These are phyloP conservation scores for Camelina sativa DNA, from an alignment of 345 rosid genomes.

Conservation along the genomic window DNA sequence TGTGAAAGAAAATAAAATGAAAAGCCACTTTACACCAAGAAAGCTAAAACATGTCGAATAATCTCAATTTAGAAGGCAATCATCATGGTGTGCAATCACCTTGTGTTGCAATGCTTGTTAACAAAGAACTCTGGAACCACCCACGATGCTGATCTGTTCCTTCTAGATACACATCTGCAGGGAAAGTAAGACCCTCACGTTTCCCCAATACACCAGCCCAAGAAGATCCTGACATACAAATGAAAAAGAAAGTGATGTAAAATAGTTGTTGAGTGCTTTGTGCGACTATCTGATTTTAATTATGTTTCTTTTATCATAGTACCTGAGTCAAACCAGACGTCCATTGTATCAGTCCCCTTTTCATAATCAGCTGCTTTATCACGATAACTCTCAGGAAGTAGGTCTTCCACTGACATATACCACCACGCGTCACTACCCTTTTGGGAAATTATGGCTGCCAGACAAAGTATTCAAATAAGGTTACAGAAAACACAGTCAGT, in stretches of 20 bases:
- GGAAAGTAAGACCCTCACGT: slow-evolving; percentile 66
- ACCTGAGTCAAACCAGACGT: slow-evolving; percentile 99
- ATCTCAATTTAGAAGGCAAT: slow-evolving; percentile 9
- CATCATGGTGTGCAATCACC: slow-evolving; percentile 49
- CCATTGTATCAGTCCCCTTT: slow-evolving; percentile 97
- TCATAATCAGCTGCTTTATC: slow-evolving; percentile 77
- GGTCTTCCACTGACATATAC: slow-evolving; percentile 87
- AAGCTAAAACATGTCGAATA: slow-evolving; percentile 25
- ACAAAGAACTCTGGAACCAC: slow-evolving; percentile 96
- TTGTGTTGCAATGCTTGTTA: slow-evolving; percentile 88
- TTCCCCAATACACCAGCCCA: slow-evolving; percentile 92
- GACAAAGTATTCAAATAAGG: slow-evolving; percentile 35
- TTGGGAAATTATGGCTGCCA: slow-evolving; percentile 70
- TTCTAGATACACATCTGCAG: slow-evolving; percentile 93
- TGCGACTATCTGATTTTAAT: background rate
- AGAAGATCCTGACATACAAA: slow-evolving; percentile 70
- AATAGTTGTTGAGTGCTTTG: slow-evolving; percentile 10
- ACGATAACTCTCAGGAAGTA: slow-evolving; percentile 79
- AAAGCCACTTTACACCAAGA: slow-evolving; percentile 25
- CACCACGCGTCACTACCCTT: slow-evolving; percentile 98
- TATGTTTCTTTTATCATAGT: slow-evolving; percentile 24
- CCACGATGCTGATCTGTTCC: slow-evolving; percentile 99
- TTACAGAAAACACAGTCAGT: slow-evolving; percentile 5
- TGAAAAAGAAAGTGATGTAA: slow-evolving; percentile 26
- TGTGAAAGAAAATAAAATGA: slow-evolving; percentile 17